phyloP scores from a whole-genome alignment of 805 yeast species.

The Blastobotrys chiropterorum region DNA sequence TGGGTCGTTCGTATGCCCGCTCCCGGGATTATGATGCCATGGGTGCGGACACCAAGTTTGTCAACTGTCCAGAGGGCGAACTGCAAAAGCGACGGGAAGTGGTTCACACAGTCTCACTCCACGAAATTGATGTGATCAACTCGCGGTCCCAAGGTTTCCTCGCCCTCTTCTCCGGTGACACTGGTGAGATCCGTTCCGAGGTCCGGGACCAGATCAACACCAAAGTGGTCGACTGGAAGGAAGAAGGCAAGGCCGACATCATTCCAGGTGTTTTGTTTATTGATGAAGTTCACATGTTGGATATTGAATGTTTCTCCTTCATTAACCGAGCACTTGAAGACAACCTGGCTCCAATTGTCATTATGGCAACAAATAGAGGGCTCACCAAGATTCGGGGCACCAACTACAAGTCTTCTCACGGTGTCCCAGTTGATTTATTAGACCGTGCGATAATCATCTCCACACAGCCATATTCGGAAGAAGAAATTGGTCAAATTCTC shows the following conservation, averaged over 20 bases:
- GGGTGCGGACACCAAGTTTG: conserved; percentile 97
- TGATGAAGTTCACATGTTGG: conserved; percentile 98
- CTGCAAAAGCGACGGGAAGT: conserved; percentile 92
- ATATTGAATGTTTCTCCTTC: conserved; percentile 92
- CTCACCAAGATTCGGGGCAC: conserved; percentile 92
- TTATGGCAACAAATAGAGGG: conserved; percentile 98
- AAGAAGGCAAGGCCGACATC: conserved; percentile 95
- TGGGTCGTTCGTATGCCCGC: conserved; percentile 93
- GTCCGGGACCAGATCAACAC: conserved; percentile 94
- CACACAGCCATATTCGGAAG: conserved; percentile 68
- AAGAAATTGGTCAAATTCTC: conserved; percentile 81
- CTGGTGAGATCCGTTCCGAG: conserved; percentile 95
- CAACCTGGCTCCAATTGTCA: conserved; percentile 92
- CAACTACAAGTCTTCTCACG: conserved; percentile 90
- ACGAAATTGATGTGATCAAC: conserved; percentile 96
- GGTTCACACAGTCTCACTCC: conserved; percentile 95
- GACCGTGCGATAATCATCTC: conserved; percentile 92
- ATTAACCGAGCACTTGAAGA: conserved; percentile 95
- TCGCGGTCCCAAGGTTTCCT: conserved; percentile 96
- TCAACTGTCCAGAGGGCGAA: conserved; percentile 98
- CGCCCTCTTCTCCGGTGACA: conserved; percentile 92
- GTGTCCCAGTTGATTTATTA: conserved; percentile 90
- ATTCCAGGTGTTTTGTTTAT: conserved; percentile 96
- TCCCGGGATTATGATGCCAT: conserved; percentile 98
- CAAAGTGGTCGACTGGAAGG: conserved; percentile 97